phyloP scores from a whole-genome alignment of 2,329 filamentous ascomycete species.

The Trichoderma guizhouense region DNA sequence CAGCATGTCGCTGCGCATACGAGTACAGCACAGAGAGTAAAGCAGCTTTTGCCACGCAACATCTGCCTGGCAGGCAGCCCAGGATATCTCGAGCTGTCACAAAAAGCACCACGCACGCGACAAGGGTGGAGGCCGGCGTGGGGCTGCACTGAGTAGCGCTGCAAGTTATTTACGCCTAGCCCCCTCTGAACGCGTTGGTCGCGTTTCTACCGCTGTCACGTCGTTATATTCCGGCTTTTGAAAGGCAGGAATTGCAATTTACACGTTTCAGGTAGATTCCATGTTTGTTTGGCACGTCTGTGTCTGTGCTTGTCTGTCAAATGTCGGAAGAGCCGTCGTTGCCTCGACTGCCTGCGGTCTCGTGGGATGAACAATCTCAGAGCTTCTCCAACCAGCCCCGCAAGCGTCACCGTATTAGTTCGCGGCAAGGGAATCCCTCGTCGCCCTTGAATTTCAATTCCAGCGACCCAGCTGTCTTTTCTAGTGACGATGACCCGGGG shows the following conservation, averaged over 20 bases:
- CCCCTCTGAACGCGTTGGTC: neutral
- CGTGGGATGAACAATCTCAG: conserved; percentile 39
- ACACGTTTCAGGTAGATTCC: neutral
- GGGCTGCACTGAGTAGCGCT: neutral
- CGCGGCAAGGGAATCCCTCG: conserved; percentile 28
- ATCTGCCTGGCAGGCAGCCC: neutral
- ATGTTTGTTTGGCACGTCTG: neutral
- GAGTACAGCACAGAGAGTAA: neutral
- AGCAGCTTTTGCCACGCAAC: neutral
- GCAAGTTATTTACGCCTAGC: conserved; percentile 8
- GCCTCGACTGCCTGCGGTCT: conserved; percentile 37
- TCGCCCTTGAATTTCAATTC: conserved; percentile 49
- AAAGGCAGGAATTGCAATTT: neutral
- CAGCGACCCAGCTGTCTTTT: conserved; percentile 69
- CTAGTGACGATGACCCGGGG: conserved; percentile 67
- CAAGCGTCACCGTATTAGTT: conserved; percentile 37
- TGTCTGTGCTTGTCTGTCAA: neutral
- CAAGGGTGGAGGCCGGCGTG: neutral
- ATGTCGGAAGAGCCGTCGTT: conserved; percentile 39
- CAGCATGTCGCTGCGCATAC: neutral
- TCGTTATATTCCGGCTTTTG: neutral
- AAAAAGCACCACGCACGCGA: neutral
- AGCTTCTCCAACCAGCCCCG: conserved; percentile 38
- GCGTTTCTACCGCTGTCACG: neutral
- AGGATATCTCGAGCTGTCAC: neutral